Conservation (phyloP, 176 grass and related monocot genomes). For the Melocanna baccifera region DNA sequence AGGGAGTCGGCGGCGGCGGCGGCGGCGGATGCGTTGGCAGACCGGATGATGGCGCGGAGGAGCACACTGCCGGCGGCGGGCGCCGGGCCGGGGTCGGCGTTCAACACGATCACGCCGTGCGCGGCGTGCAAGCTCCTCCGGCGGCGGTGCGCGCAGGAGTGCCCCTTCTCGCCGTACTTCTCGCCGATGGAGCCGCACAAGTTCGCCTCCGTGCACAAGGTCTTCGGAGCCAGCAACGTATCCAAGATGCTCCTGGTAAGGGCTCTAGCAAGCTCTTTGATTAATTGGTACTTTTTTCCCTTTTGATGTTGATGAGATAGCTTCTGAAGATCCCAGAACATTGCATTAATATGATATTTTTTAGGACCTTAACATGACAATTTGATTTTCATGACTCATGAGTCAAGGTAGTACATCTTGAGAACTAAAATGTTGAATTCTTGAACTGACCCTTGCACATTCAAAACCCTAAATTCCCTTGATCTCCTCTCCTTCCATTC, state of each 20-base stretch:
- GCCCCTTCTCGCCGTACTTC: slow-evolving; percentile 96
- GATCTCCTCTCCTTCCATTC: not conserved
- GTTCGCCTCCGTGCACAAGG: slow-evolving; percentile 80
- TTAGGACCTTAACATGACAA: too few species aligned
- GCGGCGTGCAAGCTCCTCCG: slow-evolving; percentile 85
- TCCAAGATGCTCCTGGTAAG: slow-evolving; percentile 89
- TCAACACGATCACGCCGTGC: slow-evolving; percentile 77
- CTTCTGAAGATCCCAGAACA: not conserved
- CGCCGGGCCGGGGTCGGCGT: slow-evolving; percentile 33
- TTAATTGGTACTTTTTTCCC: not conserved
- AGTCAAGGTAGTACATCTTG: not conserved
- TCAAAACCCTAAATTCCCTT: not conserved
- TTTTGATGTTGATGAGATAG: not conserved
- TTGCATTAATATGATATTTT: not conserved
- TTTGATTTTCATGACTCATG: not conserved
- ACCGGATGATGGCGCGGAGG: slow-evolving; percentile 48
- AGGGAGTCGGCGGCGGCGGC: slow-evolving; percentile 41
- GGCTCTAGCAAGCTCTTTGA: not conserved
- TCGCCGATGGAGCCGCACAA: slow-evolving; percentile 91
- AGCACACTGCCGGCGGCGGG: slow-evolving; percentile 41
- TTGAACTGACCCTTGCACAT: not conserved
- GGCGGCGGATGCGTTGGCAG: slow-evolving; percentile 30
- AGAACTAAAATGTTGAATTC: not conserved
- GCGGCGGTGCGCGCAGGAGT: slow-evolving; percentile 89
- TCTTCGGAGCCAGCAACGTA: slow-evolving; percentile 98